These are phyloP conservation scores for Seiridium unicorne DNA, from an alignment of 2,329 filamentous ascomycete species.

Conservation along the genomic window DNA sequence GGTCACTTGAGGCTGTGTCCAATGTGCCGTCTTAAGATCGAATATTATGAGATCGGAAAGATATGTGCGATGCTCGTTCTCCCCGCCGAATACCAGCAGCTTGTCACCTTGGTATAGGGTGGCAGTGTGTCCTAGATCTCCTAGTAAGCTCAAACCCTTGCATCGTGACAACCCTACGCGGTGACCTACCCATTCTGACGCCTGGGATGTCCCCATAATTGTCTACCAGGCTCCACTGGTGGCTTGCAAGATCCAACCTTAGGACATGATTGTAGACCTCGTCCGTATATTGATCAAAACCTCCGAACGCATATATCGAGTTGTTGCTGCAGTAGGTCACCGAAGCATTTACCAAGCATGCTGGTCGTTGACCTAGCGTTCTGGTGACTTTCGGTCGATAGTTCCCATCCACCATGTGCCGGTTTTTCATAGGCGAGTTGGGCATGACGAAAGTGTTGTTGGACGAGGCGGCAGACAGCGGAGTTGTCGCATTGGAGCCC, in stretches of 20 bases:
- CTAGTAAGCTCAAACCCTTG: background rate
- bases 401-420: constrained; percentile 60
- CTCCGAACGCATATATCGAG: constrained; percentile 96
- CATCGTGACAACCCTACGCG: background rate
- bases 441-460: constrained; percentile 90
- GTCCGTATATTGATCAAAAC: constrained; percentile 98
- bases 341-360: constrained; percentile 95
- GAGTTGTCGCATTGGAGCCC: constrained; percentile 38
- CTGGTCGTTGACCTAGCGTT: constrained; percentile 77
- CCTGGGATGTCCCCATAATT: constrained; percentile 98
- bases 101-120: constrained; percentile 93
- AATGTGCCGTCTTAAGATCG: constrained; percentile 89
- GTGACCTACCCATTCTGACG: constrained; percentile 81
- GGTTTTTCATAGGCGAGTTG: constrained; percentile 71
- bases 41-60: constrained; percentile 95
- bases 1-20: constrained; percentile 86
- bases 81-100: constrained; percentile 93
- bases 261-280: constrained; percentile 99
- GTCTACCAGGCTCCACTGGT: constrained; percentile 94
- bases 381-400: constrained; percentile 83
- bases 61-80: constrained; percentile 96
- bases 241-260: constrained; percentile 78
- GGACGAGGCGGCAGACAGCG: constrained; percentile 51
- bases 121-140: constrained; percentile 76
- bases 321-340: constrained; percentile 99